phyloP scores from a whole-genome alignment of 1,139 yeast genomes.

The Sugiyamaella grinbergsii region DNA sequence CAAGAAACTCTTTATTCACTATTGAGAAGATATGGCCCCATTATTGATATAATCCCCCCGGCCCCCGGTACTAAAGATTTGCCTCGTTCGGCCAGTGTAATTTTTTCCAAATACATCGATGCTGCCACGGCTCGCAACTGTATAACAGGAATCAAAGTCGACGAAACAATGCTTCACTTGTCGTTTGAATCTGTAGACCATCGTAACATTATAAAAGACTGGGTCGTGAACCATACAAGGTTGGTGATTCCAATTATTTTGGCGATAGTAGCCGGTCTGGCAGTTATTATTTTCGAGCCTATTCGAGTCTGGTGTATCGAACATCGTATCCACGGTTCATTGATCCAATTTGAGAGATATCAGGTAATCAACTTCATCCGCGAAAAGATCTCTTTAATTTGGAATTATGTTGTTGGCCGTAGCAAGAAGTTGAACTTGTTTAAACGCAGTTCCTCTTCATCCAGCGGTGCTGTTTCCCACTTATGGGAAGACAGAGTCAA shows the following conservation, averaged over 20 bases:
- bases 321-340: slow-evolving; percentile 53
- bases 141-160: slow-evolving; percentile 63
- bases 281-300: slow-evolving; percentile 89
- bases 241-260: slow-evolving; percentile 69
- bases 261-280: slow-evolving; percentile 69
- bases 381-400: background rate
- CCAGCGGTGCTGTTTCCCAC: slow-evolving; percentile 28
- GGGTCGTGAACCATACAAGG: slow-evolving; percentile 72
- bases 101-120: slow-evolving; percentile 58
- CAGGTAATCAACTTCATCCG: background rate
- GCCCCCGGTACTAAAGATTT: slow-evolving; percentile 51
- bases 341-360: slow-evolving; percentile 5
- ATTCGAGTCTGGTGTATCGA: slow-evolving; percentile 80
- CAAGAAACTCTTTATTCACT: slow-evolving; percentile 84
- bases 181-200: slow-evolving; percentile 63
- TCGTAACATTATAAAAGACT: slow-evolving; percentile 54
- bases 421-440: background rate
- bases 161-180: slow-evolving; percentile 62
- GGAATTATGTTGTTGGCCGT: slow-evolving; percentile 16
- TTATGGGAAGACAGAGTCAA: slow-evolving; percentile 75
- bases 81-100: slow-evolving; percentile 54
- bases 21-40: slow-evolving; percentile 84
- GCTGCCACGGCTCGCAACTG: slow-evolving; percentile 92
- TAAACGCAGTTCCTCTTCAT: slow-evolving; percentile 26
- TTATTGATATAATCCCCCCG: slow-evolving; percentile 69